Evolutionary conservation across 2,329 filamentous ascomycete species (phyloP).

Genomic region (Penicillium sp.): DNA sequence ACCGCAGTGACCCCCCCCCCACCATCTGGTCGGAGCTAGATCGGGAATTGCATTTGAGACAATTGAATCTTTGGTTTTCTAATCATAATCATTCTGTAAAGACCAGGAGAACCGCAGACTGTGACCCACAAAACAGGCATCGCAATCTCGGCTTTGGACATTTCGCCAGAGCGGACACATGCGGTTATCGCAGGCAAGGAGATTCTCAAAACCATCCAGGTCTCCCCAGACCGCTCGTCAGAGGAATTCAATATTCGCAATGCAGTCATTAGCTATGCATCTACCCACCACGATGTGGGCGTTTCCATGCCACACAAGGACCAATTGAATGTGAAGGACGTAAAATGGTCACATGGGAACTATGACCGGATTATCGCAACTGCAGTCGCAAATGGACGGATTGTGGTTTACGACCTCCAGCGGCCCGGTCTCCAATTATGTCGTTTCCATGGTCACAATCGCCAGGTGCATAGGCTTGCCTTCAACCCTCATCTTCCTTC

Average conservation of each 20-base stretch:
- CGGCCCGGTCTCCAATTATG: slow-evolving; percentile 61
- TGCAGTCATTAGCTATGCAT: slow-evolving; percentile 59
- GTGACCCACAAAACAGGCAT: slow-evolving; percentile 64
- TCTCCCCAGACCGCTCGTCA: slow-evolving; percentile 56
- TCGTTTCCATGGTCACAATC: slow-evolving; percentile 63
- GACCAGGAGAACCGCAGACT: slow-evolving; percentile 52
- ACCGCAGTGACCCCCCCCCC: slow-evolving; percentile 1
- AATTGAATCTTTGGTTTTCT: slow-evolving; percentile 29
- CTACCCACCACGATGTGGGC: slow-evolving; percentile 50
- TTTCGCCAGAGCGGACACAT: slow-evolving; percentile 63
- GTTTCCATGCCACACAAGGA: slow-evolving; percentile 55
- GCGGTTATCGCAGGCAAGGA: slow-evolving; percentile 65
- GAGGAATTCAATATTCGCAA: slow-evolving; percentile 65
- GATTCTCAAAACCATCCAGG: slow-evolving; percentile 64
- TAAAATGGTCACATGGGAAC: slow-evolving; percentile 66
- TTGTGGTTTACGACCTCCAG: slow-evolving; percentile 65
- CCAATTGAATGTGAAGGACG: slow-evolving; percentile 63
- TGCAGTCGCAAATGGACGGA: slow-evolving; percentile 64
- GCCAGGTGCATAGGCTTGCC: slow-evolving; percentile 65
- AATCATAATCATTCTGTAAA: slow-evolving; percentile 1
- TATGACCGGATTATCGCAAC: slow-evolving; percentile 63
- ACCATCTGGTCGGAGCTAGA: slow-evolving; percentile 10
- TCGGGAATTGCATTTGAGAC: slow-evolving; percentile 8
- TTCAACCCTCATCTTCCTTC: slow-evolving; percentile 64
- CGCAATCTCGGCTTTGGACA: slow-evolving; percentile 62